phyloP scores from a whole-genome alignment of 2,329 filamentous ascomycete genomes.

The Sclerotinia borealis region DNA sequence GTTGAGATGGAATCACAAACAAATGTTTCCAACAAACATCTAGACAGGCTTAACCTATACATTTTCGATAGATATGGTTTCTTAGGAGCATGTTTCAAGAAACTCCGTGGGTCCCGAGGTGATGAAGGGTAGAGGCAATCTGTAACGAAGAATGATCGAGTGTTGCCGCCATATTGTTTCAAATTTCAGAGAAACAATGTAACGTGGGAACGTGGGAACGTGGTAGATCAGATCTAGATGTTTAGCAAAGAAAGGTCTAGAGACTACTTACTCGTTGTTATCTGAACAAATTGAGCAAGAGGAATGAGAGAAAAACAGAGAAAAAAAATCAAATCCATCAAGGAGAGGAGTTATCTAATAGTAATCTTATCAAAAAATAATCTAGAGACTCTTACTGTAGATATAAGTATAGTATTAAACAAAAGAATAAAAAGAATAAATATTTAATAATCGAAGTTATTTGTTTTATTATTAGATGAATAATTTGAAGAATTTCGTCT shows the following conservation, averaged over 20 bases:
- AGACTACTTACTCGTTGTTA: too few relatives aligned
- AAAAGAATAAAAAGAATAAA: too few relatives aligned
- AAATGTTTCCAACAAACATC: conserved; percentile 2
- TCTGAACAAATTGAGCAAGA: too few relatives aligned
- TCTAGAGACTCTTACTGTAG: too few relatives aligned
- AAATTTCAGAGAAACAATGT: neutral
- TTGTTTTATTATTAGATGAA: too few relatives aligned
- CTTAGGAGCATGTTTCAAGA: neutral
- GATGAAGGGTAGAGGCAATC: neutral
- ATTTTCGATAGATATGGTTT: neutral
- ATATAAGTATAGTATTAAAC: too few relatives aligned
- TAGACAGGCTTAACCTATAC: neutral
- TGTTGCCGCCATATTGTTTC: neutral
- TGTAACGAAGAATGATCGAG: neutral
- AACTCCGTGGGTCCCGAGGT: neutral
- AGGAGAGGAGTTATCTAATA: too few relatives aligned
- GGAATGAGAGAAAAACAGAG: too few relatives aligned
- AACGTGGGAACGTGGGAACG: neutral
- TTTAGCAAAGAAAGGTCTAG: neutral
- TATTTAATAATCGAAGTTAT: too few relatives aligned
- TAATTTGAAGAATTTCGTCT: too few relatives aligned
- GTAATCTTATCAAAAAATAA: too few relatives aligned
- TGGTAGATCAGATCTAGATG: neutral
- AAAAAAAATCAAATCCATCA: too few relatives aligned
- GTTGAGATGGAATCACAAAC: neutral